Evolutionary conservation across 352 stramenopile species (phyloP), one percentile per base, ranked within the genome.

Genomic region (Globisporangium spinosum): DNA sequence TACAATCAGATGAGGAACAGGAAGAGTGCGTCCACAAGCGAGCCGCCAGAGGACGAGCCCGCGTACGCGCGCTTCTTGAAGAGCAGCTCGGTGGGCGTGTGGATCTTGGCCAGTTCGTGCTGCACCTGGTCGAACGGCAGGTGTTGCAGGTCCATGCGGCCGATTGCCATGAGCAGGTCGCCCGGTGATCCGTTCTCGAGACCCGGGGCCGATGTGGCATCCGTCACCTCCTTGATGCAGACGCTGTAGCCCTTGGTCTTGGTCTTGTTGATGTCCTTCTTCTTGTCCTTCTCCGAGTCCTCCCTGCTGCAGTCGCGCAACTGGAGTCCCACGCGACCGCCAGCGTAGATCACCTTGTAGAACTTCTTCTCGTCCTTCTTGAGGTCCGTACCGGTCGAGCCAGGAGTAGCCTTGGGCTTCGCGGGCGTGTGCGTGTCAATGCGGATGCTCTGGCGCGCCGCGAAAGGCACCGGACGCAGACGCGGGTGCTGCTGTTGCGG

Each of bases 141-240:
- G 72, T 85, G 77, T 71, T 91, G 81, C 65, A 93, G 65, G 69
- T 93, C 85, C 49, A 69, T 77, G 43, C 73, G 72, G 32, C 77
- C 85, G 47, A 93, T 90, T 32, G 81, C 85, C 70, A 93, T 88
- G 56, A 93, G 79, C 74, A 90, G 68, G 65, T 93, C 85, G 20
- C 83, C 83, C 0, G 74, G 57, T 13, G 65, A 71, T 55, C 76
- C 82, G 49, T 84, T 76, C 54, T 93, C 81, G 55, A 91, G 69
- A 20, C 80, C 81, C 1, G 76, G 72, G 9, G 80, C 75, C n/a
- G 73, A 81, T 13, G 61, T 70, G 7, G 80, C 62, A 59, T 87
- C 73, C 20, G 77, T 87, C 32, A 92, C 75, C 34, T 78, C 80
- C 35, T 82, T 81, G 47, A 93, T 75, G 49, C 77, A 70, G 25